Evolutionary conservation across 2,329 filamentous ascomycete species (phyloP).

Genomic region (Metarhizium robertsii): DNA sequence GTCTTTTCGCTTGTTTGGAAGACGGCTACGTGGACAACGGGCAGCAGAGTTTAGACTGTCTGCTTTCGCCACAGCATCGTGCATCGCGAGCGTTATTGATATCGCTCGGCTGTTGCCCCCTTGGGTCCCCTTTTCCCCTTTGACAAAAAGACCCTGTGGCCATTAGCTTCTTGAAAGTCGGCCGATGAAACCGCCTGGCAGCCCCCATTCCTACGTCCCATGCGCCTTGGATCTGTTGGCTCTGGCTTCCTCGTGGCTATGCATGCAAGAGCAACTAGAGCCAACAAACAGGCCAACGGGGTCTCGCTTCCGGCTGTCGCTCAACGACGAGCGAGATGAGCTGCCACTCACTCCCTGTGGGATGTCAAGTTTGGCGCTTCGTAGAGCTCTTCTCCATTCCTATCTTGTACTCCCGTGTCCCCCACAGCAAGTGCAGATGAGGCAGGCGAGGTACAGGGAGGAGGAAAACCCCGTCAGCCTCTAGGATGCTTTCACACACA

Average conservation of each 20-base stretch:
- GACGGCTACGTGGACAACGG: no score
- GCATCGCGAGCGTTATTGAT: background rate
- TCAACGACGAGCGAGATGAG: background rate
- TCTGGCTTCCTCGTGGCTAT: background rate
- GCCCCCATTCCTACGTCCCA: background rate
- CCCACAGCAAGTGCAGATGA: conserved; percentile 1
- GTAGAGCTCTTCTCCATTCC: no score
- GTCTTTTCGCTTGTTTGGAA: no score
- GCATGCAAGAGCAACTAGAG: background rate
- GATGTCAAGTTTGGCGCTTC: no score
- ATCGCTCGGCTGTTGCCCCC: no score
- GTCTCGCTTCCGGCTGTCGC: background rate
- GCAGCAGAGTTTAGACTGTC: background rate
- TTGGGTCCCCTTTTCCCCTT: background rate
- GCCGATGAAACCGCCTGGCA: background rate
- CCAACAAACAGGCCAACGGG: background rate
- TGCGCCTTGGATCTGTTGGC: background rate
- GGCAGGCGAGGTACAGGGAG: background rate
- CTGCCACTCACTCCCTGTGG: background rate
- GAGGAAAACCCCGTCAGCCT: no score
- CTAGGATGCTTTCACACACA: background rate
- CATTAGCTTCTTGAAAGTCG: background rate
- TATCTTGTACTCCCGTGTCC: background rate
- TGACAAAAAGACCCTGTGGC: background rate
- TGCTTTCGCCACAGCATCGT: background rate